phyloP scores from a whole-genome alignment of 139 green algal genomes.

The Chlorella sp. region DNA sequence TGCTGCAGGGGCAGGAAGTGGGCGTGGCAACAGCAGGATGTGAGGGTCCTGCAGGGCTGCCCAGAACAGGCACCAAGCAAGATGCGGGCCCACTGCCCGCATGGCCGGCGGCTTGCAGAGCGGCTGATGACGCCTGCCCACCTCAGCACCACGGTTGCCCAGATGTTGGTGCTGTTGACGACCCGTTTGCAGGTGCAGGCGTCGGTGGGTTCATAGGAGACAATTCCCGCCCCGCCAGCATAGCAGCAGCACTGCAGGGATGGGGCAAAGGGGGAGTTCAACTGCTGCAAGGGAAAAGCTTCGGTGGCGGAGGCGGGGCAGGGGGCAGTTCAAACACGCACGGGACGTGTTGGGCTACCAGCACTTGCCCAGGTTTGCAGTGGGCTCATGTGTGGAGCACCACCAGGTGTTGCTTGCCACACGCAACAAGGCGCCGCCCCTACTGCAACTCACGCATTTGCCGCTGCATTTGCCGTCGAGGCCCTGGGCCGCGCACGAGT shows the following conservation, averaged over 20 bases:
- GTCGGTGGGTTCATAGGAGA: neutral
- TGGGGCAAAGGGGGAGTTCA: no score
- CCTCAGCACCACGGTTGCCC: conserved; percentile 28
- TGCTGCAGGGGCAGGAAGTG: neutral
- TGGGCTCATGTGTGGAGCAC: no score
- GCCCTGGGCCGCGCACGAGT: conserved; percentile 3
- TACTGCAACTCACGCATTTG: neutral
- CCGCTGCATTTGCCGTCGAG: conserved; percentile 4
- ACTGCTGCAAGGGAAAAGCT: no score
- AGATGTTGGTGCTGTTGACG: neutral
- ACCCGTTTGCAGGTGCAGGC: conserved; percentile 9
- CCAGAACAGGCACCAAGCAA: neutral
- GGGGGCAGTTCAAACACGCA: neutral
- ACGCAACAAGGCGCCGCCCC: neutral
- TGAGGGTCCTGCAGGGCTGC: neutral
- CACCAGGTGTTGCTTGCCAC: neutral
- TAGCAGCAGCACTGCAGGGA: conserved; percentile 24
- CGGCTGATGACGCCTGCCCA: neutral
- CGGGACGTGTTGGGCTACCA: neutral
- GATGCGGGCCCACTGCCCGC: neutral
- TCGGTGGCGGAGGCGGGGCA: neutral
- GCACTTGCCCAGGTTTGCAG: neutral
- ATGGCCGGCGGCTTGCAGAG: neutral
- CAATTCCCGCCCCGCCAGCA: conserved; percentile 14
- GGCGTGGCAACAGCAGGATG: no score